phyloP scores from a whole-genome alignment of 1,284 basidiomycete species.

The Filobasidium uniguttulatum region DNA sequence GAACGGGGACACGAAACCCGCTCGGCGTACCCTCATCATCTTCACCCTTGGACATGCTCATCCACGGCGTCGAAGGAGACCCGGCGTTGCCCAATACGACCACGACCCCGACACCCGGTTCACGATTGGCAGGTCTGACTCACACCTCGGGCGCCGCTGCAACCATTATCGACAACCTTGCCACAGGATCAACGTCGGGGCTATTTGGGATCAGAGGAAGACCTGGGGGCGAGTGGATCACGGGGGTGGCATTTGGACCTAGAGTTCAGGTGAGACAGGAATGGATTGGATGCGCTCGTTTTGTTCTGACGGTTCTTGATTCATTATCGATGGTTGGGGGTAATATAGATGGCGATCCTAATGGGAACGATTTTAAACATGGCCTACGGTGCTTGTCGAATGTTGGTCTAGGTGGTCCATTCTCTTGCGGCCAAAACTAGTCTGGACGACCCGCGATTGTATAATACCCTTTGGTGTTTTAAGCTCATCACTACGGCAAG shows the following conservation, averaged over 20 bases:
- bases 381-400: conserved; percentile 27
- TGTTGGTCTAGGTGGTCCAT: no score
- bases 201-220: conserved; percentile 20
- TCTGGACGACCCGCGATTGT: no score
- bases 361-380: conserved; percentile 30
- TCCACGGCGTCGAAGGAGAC: no score
- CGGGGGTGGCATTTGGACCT: conserved; percentile 27
- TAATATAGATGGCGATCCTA: conserved; percentile 29
- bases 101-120: background rate
- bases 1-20: background rate
- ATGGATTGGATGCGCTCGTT: no score
- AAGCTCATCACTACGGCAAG: no score
- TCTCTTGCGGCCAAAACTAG: no score
- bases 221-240: conserved; percentile 21
- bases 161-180: no score
- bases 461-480: no score
- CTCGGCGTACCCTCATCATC: no score
- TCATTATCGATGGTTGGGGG: background rate
- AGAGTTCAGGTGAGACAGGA: conserved; percentile 33
- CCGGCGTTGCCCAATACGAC: no score
- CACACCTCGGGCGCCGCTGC: conserved; percentile 3
- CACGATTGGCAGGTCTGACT: background rate
- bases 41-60: no score
- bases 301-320: background rate
- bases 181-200: no score